These are phyloP conservation scores for Cryphonectria japonica DNA, from an alignment of 2,329 filamentous ascomycete genomes.

Conservation along the genomic window DNA sequence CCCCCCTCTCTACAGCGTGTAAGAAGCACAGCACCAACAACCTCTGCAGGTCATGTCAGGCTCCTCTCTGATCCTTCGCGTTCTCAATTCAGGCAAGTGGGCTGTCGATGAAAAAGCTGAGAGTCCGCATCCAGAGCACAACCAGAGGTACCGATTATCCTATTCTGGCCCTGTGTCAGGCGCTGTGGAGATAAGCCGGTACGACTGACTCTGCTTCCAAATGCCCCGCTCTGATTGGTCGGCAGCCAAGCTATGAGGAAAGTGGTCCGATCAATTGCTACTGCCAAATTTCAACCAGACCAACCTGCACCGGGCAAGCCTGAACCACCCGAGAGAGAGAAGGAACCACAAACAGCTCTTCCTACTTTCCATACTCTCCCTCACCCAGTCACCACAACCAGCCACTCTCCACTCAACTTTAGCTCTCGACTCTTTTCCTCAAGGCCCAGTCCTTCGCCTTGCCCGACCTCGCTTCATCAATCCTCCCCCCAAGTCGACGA, in stretches of 20 bases:
- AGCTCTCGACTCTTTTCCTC: constrained; percentile 33
- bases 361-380: constrained; percentile 4
- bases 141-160: constrained; percentile 10
- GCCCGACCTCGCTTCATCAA: constrained; percentile 23
- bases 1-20: not conserved
- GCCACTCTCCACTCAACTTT: constrained; percentile 24
- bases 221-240: constrained; percentile 11
- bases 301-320: constrained; percentile 5
- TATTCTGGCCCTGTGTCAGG: not conserved
- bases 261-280: constrained; percentile 11
- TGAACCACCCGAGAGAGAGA: constrained; percentile 5
- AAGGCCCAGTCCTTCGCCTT: constrained; percentile 33
- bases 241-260: constrained; percentile 8
- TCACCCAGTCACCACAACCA: constrained; percentile 16
- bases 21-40: not conserved
- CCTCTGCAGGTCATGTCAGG: not conserved
- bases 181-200: constrained; percentile 12
- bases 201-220: constrained; percentile 15
- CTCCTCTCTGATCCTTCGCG: constrained; percentile 4
- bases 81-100: not conserved
- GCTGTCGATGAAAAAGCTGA: constrained; percentile 1
- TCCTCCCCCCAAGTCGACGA: constrained; percentile 52
- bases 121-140: not conserved
- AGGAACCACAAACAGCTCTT: constrained; percentile 13
- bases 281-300: constrained; percentile 13